Evolutionary conservation across 1,284 basidiomycete species (phyloP).

Genomic region (Leccinum subfulvum): DNA sequence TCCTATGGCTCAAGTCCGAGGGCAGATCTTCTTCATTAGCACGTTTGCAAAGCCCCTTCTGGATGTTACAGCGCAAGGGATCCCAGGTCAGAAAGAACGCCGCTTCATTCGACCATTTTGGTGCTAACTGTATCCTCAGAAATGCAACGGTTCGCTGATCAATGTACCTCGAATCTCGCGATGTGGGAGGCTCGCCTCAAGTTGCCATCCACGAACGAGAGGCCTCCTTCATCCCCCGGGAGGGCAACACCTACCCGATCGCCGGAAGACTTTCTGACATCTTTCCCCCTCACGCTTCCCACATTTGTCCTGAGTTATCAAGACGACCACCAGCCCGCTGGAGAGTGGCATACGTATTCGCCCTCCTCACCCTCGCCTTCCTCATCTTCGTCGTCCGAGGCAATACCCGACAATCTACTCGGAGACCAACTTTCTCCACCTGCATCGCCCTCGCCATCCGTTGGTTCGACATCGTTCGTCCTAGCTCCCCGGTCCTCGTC

Average conservation of each 20-base stretch:
- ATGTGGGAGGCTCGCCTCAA: conserved; percentile 60
- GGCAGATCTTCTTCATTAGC: conserved; percentile 89
- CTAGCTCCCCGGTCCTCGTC: conserved; percentile 32
- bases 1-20: conserved; percentile 73
- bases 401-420: conserved; percentile 22
- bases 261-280: conserved; percentile 52
- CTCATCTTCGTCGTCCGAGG: conserved; percentile 33
- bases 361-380: conserved; percentile 29
- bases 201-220: conserved; percentile 32
- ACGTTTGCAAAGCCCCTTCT: conserved; percentile 83
- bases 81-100: conserved; percentile 56
- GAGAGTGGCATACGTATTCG: conserved; percentile 31
- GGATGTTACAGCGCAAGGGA: conserved; percentile 65
- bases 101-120: neutral
- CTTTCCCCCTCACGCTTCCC: conserved; percentile 64
- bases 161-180: conserved; percentile 64
- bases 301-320: conserved; percentile 28
- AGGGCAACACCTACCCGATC: conserved; percentile 35
- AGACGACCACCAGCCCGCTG: conserved; percentile 27
- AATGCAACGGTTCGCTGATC: conserved; percentile 58
- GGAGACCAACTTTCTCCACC: conserved; percentile 30
- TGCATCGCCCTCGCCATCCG: conserved; percentile 32
- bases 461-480: conserved; percentile 28
- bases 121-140: conserved; percentile 44
- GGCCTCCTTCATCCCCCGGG: conserved; percentile 5